These are phyloP conservation scores for Phanerochaete sordida DNA, from an alignment of 768 basidiomycete species.

Conservation along the genomic window DNA sequence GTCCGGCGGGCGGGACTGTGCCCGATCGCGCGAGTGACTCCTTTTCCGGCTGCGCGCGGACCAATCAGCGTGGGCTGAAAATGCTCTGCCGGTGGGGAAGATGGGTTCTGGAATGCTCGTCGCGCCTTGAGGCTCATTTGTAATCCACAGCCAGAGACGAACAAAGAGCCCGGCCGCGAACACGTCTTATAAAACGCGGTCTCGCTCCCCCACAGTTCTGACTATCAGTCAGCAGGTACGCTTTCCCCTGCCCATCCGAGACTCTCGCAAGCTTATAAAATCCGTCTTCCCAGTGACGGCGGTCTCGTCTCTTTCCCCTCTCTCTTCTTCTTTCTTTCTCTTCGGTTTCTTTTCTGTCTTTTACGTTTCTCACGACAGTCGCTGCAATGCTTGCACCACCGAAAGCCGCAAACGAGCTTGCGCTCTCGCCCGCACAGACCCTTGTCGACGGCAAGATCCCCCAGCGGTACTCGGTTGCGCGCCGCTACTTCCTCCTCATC, in stretches of 20 bases:
- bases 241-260: background rate
- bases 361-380: background rate
- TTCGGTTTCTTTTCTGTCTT: background rate
- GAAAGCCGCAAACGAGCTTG: background rate
- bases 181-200: background rate
- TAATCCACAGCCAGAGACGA: background rate
- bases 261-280: background rate
- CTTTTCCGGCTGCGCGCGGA: background rate
- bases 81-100: background rate
- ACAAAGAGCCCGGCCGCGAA: background rate
- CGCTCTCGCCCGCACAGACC: conserved; percentile 26
- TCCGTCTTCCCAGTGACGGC: background rate
- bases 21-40: background rate
- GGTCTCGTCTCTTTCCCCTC: background rate
- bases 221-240: conserved; percentile 1
- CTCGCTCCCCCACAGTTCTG: background rate
- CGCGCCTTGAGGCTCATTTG: conserved; percentile 2
- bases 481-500: conserved; percentile 28
- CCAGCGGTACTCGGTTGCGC: conserved; percentile 22
- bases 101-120: background rate
- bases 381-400: conserved; percentile 6
- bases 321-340: background rate
- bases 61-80: background rate
- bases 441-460: conserved; percentile 26
- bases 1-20: background rate